Base-by-base conservation (phyloP, 1,284 basidiomycete species). In the Laetiporus sulphureus region DNA sequence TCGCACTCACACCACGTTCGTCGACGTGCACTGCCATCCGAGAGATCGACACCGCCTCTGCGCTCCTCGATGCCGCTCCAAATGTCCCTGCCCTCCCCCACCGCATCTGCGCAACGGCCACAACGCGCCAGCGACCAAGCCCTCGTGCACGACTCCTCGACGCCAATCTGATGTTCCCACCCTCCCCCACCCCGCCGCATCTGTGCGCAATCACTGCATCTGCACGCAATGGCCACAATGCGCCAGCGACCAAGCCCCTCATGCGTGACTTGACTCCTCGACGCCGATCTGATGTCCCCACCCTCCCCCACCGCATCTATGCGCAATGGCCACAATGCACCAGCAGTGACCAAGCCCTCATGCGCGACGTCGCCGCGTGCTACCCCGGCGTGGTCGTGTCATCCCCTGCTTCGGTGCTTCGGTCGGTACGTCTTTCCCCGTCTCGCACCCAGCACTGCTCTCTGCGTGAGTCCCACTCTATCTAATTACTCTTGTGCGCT, bases 11-110 rank as follows among this genome's bases (percentile, higher is more conserved):
- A n/a, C n/a, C n/a, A n/a, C n/a, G n/a, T n/a, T 90, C 45, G 69
- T 81, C 45, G 86, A 91, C 56, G 83, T 77, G 2, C 87, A 91
- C 52, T 89, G 83, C 60, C 87, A 91, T 63, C 85, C 87, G n/a
- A n/a, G n/a, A n/a, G 8, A 89, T 84, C 11, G 83, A 85, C 56
- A 73, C 77, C 10, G 61, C 63, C 2, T n/a, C n/a, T n/a, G n/a
- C n/a, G n/a, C n/a, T n/a, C n/a, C n/a, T n/a, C n/a, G n/a, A n/a
- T n/a, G n/a, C n/a, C n/a, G n/a, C n/a, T n/a, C n/a, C n/a, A n/a
- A n/a, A n/a, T n/a, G n/a, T n/a, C n/a, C n/a, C n/a, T n/a, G n/a
- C n/a, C n/a, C n/a, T n/a, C n/a, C n/a, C n/a, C n/a, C n/a, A n/a
- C n/a, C n/a, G n/a, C n/a, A n/a, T n/a, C n/a, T n/a, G n/a, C n/a